phyloP scores from a whole-genome alignment of 495 filamentous ascomycete species.

The Aspergillus wentii region DNA sequence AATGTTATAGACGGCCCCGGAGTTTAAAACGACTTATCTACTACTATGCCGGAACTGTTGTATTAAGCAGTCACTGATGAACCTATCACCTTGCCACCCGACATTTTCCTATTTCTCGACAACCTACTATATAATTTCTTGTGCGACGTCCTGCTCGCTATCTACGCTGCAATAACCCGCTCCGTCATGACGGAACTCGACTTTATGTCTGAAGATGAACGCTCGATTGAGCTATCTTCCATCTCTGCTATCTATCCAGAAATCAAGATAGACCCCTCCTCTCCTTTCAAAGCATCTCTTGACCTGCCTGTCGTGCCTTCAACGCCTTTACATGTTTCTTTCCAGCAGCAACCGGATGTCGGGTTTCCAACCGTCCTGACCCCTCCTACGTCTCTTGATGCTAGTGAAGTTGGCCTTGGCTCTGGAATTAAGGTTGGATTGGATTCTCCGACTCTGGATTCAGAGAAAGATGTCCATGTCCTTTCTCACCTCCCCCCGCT shows the following conservation, averaged over 20 bases:
- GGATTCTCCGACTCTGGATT: slow-evolving; percentile 8
- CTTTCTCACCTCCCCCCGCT: slow-evolving; percentile 76
- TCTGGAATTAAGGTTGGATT: slow-evolving; percentile 18
- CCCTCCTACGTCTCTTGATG: slow-evolving; percentile 42
- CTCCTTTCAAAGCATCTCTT: slow-evolving; percentile 59
- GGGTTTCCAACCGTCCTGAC: slow-evolving; percentile 31
- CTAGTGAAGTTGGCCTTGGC: slow-evolving; percentile 13
- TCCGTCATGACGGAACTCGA: slow-evolving; percentile 25
- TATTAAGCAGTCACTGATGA: slow-evolving; percentile 5
- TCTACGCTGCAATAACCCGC: background rate
- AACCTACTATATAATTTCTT: background rate
- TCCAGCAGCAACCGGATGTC: slow-evolving; percentile 51
- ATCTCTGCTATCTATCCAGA: slow-evolving; percentile 89
- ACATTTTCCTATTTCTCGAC: slow-evolving; percentile 2
- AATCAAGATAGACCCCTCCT: slow-evolving; percentile 53
- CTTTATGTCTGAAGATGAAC: slow-evolving; percentile 52
- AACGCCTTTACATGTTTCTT: slow-evolving; percentile 62
- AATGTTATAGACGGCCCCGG: background rate
- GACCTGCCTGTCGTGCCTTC: slow-evolving; percentile 69
- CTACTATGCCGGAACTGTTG: slow-evolving; percentile 8
- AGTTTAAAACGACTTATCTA: slow-evolving; percentile 1
- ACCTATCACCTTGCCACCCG: slow-evolving; percentile 9
- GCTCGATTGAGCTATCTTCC: slow-evolving; percentile 75
- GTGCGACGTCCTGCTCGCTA: background rate
- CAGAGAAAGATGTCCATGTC: slow-evolving; percentile 49